Percentiles rank a stretch among this genome's conserved stretches.
Evolutionary conservation across 305 asterid genomes (phyloP).

Genomic region (Fraxinus ornus): DNA sequence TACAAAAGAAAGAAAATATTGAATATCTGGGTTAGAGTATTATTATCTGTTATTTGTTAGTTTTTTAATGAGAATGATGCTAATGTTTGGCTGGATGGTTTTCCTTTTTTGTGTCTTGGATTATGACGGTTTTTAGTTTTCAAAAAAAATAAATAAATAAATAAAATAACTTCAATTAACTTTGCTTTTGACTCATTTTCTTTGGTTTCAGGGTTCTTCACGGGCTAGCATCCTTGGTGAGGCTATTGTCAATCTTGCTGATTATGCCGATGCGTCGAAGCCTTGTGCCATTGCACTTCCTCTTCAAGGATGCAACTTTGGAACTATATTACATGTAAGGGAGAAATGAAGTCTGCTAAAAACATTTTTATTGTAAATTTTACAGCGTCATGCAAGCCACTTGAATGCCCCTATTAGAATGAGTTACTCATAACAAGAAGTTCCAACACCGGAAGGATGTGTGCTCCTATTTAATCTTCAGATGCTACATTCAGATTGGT

Average conservation of each 20-base stretch:
- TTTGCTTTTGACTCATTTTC: constrained; percentile 18
- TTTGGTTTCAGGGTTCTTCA: constrained; percentile 76
- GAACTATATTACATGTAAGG: constrained; percentile 88
- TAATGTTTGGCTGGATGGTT: neutral
- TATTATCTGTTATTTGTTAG: neutral
- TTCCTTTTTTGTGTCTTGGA: constrained; percentile 2
- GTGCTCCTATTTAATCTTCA: neutral
- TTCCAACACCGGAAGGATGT: neutral
- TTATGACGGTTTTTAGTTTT: neutral
- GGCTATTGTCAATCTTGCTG: constrained; percentile 88
- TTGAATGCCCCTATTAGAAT: neutral
- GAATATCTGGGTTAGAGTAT: neutral
- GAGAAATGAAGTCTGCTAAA: constrained; percentile 7
- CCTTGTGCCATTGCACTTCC: constrained; percentile 76
- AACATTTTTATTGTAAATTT: constrained; percentile 3
- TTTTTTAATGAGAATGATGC: neutral
- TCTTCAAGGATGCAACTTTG: constrained; percentile 82
- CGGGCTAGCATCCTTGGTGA: constrained; percentile 94
- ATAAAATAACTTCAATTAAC: neutral
- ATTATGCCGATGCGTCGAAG: constrained; percentile 81
- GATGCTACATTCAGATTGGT: neutral
- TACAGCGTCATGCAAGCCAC: neutral
- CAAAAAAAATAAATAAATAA: too few relatives aligned
- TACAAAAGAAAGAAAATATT: neutral
- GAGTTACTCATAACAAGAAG: neutral